phyloP scores from a whole-genome alignment of 495 filamentous ascomycete genomes.

The Tuber calosporum region DNA sequence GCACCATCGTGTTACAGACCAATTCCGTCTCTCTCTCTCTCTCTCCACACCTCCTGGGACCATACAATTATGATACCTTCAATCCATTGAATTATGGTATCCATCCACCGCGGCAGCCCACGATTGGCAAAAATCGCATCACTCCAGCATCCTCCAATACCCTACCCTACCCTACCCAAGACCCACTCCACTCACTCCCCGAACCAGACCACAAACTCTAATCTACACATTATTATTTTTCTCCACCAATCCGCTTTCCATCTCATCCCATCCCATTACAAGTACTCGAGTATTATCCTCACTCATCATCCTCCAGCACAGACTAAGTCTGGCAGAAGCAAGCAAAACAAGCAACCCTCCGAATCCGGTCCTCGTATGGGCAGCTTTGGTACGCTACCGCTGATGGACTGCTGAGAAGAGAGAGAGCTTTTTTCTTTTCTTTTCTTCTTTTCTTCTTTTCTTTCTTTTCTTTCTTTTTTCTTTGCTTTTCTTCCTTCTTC shows the following conservation, averaged over 20 bases:
- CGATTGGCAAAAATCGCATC: background rate
- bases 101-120: background rate
- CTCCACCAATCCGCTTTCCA: background rate
- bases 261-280: background rate
- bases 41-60: background rate
- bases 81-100: no score
- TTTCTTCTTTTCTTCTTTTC: no score
- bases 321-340: background rate
- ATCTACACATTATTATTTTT: background rate
- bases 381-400: background rate
- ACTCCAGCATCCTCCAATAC: background rate
- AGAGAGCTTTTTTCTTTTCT: no score
- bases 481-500: conserved; percentile 15
- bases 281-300: background rate
- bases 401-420: background rate
- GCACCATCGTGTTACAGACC: background rate
- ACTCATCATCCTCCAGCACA: background rate
- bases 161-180: no score
- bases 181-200: background rate
- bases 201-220: background rate
- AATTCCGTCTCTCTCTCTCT: background rate
- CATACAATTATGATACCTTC: background rate
- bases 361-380: background rate
- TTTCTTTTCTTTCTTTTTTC: background rate
- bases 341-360: background rate